Conservation (phyloP, 331 rosid species). For the Malus hybrid region DNA sequence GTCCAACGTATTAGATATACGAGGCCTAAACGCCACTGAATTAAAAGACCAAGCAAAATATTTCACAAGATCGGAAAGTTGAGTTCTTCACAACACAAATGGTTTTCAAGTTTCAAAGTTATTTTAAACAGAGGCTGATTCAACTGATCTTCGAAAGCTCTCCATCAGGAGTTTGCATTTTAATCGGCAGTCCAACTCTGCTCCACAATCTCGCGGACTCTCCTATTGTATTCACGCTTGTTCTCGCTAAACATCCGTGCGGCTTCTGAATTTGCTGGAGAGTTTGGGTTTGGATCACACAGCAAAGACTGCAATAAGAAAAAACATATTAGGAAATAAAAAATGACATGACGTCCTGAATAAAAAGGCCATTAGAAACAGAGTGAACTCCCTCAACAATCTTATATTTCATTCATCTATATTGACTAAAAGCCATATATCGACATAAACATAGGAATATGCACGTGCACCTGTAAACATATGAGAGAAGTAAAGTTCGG, state of each 20-base stretch:
- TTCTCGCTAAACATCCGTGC: slow-evolving; percentile 93
- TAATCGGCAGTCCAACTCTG: slow-evolving; percentile 99
- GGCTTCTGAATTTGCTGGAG: slow-evolving; percentile 98
- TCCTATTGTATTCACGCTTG: slow-evolving; percentile 92
- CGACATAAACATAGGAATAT: background rate
- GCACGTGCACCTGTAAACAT: background rate
- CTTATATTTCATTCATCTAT: background rate
- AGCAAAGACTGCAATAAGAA: slow-evolving; percentile 74
- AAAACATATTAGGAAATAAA: background rate
- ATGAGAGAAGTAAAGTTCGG: background rate
- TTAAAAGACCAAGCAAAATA: slow-evolving; percentile 43
- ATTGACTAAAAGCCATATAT: background rate
- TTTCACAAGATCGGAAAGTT: slow-evolving; percentile 11
- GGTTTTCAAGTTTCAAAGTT: slow-evolving; percentile 21
- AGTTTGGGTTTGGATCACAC: slow-evolving; percentile 94
- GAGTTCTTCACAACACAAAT: slow-evolving; percentile 32
- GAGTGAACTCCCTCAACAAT: background rate
- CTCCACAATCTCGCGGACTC: slow-evolving; percentile 90
- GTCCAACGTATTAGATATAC: slow-evolving; percentile 3
- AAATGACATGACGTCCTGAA: background rate
- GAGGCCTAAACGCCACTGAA: slow-evolving; percentile 13
- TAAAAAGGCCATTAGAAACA: background rate
- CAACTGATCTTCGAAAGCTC: slow-evolving; percentile 25
- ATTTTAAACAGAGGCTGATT: slow-evolving; percentile 36
- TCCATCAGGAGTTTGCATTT: background rate